These are phyloP conservation scores for Streptanthus diversifolius DNA, from an alignment of 345 rosid species.

Conservation along the genomic window DNA sequence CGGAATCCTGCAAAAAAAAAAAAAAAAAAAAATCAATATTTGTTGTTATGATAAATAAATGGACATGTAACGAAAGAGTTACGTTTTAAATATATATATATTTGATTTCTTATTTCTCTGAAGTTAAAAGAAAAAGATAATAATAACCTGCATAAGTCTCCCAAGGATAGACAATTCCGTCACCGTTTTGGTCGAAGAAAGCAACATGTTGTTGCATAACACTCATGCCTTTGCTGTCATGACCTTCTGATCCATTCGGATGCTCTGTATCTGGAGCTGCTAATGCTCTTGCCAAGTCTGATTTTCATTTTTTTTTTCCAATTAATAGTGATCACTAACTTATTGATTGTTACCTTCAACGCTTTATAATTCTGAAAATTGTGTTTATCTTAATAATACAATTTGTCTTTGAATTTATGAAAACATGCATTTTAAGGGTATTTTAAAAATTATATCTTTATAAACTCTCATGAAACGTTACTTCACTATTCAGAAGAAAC, in stretches of 20 bases:
- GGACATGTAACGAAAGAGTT: background rate
- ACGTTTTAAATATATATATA: background rate
- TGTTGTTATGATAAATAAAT: background rate
- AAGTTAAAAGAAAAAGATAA: background rate
- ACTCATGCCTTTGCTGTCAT: slow-evolving; percentile 47
- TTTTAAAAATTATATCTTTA: no score
- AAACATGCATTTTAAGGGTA: no score
- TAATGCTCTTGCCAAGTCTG: slow-evolving; percentile 79
- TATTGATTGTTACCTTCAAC: background rate
- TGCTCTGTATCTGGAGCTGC: slow-evolving; percentile 62
- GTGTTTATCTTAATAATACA: background rate
- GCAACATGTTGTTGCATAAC: slow-evolving; percentile 87
- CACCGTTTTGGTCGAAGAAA: slow-evolving; percentile 64
- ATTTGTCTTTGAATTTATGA: no score
- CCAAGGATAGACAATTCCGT: slow-evolving; percentile 88
- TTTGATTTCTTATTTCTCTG: background rate
- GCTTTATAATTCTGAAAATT: background rate
- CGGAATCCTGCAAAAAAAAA: slow-evolving; percentile 43
- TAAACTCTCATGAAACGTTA: background rate
- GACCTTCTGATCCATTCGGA: slow-evolving; percentile 67
- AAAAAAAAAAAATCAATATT: background rate
- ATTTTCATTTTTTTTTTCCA: background rate
- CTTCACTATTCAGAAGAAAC: background rate
- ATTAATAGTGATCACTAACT: background rate
- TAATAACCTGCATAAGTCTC: slow-evolving; percentile 62